Conservation (phyloP, 371 early-diverging fungal genomes). For the Rhizopus stolonifer region DNA sequence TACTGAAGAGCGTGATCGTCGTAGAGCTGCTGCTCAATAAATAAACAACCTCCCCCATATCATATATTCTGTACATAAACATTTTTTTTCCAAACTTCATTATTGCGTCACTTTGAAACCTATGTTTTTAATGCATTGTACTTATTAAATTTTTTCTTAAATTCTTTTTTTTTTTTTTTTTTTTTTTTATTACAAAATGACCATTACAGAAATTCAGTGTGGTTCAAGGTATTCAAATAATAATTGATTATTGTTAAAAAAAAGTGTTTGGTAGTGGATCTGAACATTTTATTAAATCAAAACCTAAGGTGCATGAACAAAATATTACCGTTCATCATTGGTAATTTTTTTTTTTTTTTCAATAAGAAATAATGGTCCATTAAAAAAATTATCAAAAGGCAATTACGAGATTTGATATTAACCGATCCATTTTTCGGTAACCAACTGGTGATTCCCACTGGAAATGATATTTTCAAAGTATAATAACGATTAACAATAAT, state of each 20-base stretch:
- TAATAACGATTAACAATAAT: neutral
- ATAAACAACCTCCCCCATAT: neutral
- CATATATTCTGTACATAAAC: neutral
- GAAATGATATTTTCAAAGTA: slow-evolving; percentile 35
- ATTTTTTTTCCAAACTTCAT: neutral
- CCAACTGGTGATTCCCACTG: slow-evolving; percentile 39
- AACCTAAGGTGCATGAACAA: slow-evolving; percentile 48
- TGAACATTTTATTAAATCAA: slow-evolving; percentile 14
- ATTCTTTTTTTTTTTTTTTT: slow-evolving; percentile 1
- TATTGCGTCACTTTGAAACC: neutral
- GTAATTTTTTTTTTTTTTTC: slow-evolving; percentile 23
- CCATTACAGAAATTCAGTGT: slow-evolving; percentile 22
- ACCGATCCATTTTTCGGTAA: slow-evolving; percentile 41
- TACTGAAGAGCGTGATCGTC: slow-evolving; percentile 95
- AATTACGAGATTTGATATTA: slow-evolving; percentile 85
- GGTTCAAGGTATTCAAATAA: slow-evolving; percentile 13
- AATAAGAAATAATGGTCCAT: neutral
- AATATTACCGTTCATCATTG: slow-evolving; percentile 66
- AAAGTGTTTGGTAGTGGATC: slow-evolving; percentile 1
- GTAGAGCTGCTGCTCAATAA: slow-evolving; percentile 55
- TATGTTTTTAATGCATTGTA: slow-evolving; percentile 8
- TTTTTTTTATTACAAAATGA: slow-evolving; percentile 16
- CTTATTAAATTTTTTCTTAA: neutral
- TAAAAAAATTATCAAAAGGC: slow-evolving; percentile 57
- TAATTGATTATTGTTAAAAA: neutral